A percentile compares a stretch with the other conserved stretches of the same genome.
Evolutionary conservation across 768 basidiomycete species (phyloP).

Genomic region (Naematelia encephala): DNA sequence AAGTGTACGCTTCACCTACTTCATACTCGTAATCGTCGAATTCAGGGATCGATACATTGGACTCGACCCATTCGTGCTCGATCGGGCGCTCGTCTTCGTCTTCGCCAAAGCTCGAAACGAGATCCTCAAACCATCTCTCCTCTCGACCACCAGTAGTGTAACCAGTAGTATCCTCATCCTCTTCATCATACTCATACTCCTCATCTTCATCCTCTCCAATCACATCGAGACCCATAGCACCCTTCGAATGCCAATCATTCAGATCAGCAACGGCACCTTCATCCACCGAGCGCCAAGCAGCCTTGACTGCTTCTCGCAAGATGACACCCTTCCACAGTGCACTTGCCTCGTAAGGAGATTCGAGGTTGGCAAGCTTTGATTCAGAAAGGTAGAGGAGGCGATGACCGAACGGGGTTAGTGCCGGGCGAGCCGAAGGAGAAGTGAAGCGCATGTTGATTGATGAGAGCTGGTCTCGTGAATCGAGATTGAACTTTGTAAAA

Average conservation of each 20-base stretch:
- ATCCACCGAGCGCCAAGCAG: slow-evolving; percentile 43
- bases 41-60: slow-evolving; percentile 16
- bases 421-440: slow-evolving; percentile 21
- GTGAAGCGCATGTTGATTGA: slow-evolving; percentile 40
- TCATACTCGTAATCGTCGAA: slow-evolving; percentile 24
- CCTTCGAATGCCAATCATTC: slow-evolving; percentile 24
- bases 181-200: slow-evolving; percentile 25
- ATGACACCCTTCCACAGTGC: slow-evolving; percentile 31
- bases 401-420: slow-evolving; percentile 38
- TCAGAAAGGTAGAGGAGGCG: slow-evolving; percentile 40
- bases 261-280: slow-evolving; percentile 22
- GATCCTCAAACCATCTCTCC: slow-evolving; percentile 41
- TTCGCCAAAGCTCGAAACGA: slow-evolving; percentile 31
- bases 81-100: slow-evolving; percentile 15
- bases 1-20: slow-evolving; percentile 22
- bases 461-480: neutral
- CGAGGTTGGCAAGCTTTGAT: slow-evolving; percentile 32
- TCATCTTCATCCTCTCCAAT: slow-evolving; percentile 42
- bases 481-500: neutral
- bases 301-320: slow-evolving; percentile 31
- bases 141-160: slow-evolving; percentile 1
- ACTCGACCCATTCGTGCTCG: slow-evolving; percentile 36
- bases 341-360: slow-evolving; percentile 13
- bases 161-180: slow-evolving; percentile 6
- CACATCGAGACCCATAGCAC: slow-evolving; percentile 39